Evolutionary conservation across 2,329 filamentous ascomycete species (phyloP).

Genomic region (Aspergillus ustus): DNA sequence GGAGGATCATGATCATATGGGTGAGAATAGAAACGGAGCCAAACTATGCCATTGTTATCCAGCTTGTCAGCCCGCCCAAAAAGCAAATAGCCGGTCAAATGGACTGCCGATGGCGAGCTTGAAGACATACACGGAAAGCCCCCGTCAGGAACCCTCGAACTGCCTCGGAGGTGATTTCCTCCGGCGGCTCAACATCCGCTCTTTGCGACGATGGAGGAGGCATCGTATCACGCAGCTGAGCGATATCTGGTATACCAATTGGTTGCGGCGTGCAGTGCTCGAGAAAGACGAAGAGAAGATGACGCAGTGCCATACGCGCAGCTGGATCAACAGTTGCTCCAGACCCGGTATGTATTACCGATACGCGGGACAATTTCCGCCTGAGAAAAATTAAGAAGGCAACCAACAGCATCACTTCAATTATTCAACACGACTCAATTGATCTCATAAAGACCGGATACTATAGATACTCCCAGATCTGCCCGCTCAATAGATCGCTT

Average conservation of each 20-base stretch:
- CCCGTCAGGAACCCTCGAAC: slow-evolving; percentile 49
- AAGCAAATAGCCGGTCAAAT: background rate
- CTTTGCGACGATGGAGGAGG: slow-evolving; percentile 46
- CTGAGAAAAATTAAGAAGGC: slow-evolving; percentile 9
- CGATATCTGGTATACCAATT: background rate
- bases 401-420: slow-evolving; percentile 6
- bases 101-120: background rate
- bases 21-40: slow-evolving; percentile 52
- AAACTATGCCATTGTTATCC: slow-evolving; percentile 36
- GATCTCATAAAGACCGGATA: background rate
- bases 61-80: background rate
- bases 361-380: slow-evolving; percentile 15
- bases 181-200: slow-evolving; percentile 47
- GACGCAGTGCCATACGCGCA: slow-evolving; percentile 10
- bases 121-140: slow-evolving; percentile 45
- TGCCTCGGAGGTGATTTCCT: slow-evolving; percentile 47
- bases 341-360: slow-evolving; percentile 9
- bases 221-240: slow-evolving; percentile 33
- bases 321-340: slow-evolving; percentile 20
- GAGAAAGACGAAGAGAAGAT: slow-evolving; percentile 1
- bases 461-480: background rate
- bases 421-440: slow-evolving; percentile 13
- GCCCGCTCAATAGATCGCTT: background rate
- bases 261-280: background rate
- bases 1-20: slow-evolving; percentile 50